Percentiles rank a stretch among this genome's conserved stretches.
These are phyloP conservation scores for Saccharomycopsis lassenensis DNA, from an alignment of 805 yeast genomes.

Conservation along the genomic window DNA sequence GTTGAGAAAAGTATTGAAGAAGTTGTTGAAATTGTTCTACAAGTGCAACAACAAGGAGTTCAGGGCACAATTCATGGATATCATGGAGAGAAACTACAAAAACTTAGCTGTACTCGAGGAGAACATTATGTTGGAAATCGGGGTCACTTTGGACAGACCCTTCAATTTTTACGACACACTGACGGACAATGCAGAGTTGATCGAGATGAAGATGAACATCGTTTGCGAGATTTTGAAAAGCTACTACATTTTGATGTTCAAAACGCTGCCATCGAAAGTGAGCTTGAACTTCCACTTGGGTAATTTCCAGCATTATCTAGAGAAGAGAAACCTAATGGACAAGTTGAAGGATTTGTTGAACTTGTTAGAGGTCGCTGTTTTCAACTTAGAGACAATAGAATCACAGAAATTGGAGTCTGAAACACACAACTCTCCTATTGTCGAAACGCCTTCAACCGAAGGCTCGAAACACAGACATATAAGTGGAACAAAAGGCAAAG, in stretches of 20 bases:
- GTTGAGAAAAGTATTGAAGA: constrained; percentile 4
- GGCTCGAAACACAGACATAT: neutral
- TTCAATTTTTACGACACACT: constrained; percentile 8
- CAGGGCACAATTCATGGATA: neutral
- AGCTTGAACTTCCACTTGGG: constrained; percentile 7
- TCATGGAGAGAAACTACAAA: constrained; percentile 6
- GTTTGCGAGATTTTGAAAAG: constrained; percentile 10
- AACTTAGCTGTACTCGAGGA: constrained; percentile 1
- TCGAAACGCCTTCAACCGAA: constrained; percentile 3
- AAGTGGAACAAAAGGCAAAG: neutral
- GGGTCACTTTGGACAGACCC: neutral
- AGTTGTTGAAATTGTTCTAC: constrained; percentile 8
- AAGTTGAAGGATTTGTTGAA: constrained; percentile 12
- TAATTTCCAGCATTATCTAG: constrained; percentile 8
- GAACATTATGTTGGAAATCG: neutral
- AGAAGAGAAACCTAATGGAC: constrained; percentile 5
- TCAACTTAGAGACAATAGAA: neutral
- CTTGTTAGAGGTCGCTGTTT: constrained; percentile 9
- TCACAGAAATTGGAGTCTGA: neutral
- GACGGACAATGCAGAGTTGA: constrained; percentile 6
- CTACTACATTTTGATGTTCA: constrained; percentile 8
- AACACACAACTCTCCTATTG: neutral
- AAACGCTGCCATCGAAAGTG: constrained; percentile 1
- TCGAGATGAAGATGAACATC: constrained; percentile 11
- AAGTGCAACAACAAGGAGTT: constrained; percentile 1